Conservation (phyloP, 495 filamentous ascomycete species). For the Aspergillus kassunensis region DNA sequence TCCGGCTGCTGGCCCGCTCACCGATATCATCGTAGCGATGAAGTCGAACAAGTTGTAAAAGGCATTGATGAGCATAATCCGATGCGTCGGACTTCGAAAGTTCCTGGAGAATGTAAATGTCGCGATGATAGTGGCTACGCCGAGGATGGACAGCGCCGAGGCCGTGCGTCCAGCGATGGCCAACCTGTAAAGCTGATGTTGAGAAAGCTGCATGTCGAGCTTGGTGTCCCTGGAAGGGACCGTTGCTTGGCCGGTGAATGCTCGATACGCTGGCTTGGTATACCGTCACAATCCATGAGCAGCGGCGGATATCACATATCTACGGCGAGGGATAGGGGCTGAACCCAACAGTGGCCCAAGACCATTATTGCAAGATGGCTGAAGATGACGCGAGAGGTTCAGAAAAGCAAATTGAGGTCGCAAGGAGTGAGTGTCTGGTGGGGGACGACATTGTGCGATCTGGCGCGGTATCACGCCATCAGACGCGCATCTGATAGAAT, state of each 20-base stretch:
- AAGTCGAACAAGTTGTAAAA: conserved; percentile 45
- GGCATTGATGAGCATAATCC: conserved; percentile 45
- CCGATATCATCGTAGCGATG: conserved; percentile 44
- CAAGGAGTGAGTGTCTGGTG: background rate
- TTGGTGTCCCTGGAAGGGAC: conserved; percentile 1
- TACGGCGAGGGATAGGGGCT: background rate
- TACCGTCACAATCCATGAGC: background rate
- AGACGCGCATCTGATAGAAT: background rate
- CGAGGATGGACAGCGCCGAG: conserved; percentile 37
- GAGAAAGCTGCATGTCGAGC: conserved; percentile 27
- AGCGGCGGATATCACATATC: background rate
- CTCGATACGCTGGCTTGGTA: background rate
- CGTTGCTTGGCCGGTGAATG: background rate
- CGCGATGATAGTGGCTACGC: conserved; percentile 36
- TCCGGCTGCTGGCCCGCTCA: conserved; percentile 35
- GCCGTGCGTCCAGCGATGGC: conserved; percentile 33
- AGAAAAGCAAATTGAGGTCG: conserved; percentile 3
- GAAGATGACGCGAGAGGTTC: background rate
- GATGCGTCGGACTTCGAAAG: conserved; percentile 46
- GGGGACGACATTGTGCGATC: background rate
- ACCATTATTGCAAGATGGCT: background rate
- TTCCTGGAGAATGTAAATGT: conserved; percentile 35
- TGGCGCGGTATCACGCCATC: conserved; percentile 6
- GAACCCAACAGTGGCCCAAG: background rate
- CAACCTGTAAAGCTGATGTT: conserved; percentile 26